phyloP scores from a whole-genome alignment of 139 green algal genomes.

The Tetraselmis chui region DNA sequence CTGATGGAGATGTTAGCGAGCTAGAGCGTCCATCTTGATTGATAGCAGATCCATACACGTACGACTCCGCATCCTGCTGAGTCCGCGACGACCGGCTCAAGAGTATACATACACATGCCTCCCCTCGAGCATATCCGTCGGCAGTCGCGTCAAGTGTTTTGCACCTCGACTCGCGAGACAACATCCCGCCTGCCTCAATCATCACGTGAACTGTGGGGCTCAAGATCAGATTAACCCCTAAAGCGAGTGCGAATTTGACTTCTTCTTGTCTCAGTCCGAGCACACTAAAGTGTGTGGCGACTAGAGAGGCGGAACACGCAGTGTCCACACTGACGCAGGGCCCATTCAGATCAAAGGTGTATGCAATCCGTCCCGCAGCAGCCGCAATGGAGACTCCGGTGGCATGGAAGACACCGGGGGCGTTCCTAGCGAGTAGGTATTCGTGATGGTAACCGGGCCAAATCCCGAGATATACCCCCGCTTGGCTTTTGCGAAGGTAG shows the following conservation, averaged over 20 bases:
- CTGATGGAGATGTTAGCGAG: conserved; percentile 47
- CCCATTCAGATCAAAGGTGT: conserved; percentile 7
- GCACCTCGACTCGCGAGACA: conserved; percentile 57
- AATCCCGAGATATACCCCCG: not conserved
- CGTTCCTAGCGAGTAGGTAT: not conserved
- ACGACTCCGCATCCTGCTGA: not conserved
- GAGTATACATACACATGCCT: conserved; percentile 12
- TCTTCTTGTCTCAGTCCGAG: not conserved
- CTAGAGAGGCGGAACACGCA: not conserved
- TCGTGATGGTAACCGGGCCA: not conserved
- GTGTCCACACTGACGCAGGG: conserved; percentile 22
- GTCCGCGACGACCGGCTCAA: conserved; percentile 3
- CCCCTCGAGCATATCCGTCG: conserved; percentile 28
- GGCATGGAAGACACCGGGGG: not conserved
- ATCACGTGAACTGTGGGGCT: conserved; percentile 37
- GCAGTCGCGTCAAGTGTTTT: conserved; percentile 25
- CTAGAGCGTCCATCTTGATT: conserved; percentile 52
- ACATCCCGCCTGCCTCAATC: conserved; percentile 52
- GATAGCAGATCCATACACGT: conserved; percentile 17
- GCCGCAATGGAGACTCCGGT: conserved; percentile 15
- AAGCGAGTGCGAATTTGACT: conserved; percentile 5
- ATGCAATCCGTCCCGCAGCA: conserved; percentile 7
- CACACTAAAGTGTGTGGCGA: conserved; percentile 25
- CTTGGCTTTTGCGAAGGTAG: not conserved
- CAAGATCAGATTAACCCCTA: conserved; percentile 14